Conservation (phyloP, 306 rosid species). For the Vicia villosa region DNA sequence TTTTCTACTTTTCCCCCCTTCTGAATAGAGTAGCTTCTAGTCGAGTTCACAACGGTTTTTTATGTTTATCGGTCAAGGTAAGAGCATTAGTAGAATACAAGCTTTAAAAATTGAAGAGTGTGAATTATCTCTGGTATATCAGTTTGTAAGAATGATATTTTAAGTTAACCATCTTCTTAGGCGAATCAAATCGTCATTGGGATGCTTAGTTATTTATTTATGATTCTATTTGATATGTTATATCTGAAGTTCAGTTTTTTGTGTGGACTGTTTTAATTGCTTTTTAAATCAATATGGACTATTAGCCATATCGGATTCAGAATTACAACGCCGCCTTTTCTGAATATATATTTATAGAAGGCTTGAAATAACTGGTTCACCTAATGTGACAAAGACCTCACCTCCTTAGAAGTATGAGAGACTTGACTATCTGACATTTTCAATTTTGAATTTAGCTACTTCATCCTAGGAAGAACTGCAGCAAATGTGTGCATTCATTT, state of each 20-base stretch:
- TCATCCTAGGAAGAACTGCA: neutral
- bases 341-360: too few species aligned
- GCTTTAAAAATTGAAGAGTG: slow-evolving; percentile 53
- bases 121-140: slow-evolving; percentile 57
- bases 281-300: neutral
- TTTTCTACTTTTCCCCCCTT: neutral
- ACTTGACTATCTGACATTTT: neutral
- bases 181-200: slow-evolving; percentile 33
- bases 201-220: slow-evolving; percentile 9
- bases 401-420: neutral
- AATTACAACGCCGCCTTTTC: neutral
- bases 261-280: slow-evolving; percentile 16
- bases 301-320: neutral
- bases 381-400: neutral
- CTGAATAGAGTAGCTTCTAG: slow-evolving; percentile 46
- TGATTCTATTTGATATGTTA: neutral
- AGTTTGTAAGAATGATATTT: slow-evolving; percentile 56
- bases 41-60: slow-evolving; percentile 40
- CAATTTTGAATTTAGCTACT: slow-evolving; percentile 24
- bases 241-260: slow-evolving; percentile 4
- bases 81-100: slow-evolving; percentile 42
- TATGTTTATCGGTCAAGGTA: slow-evolving; percentile 43
- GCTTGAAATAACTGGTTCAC: neutral
- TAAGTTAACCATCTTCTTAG: slow-evolving; percentile 38
- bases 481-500: neutral